A percentile compares a stretch with the other conserved stretches of the same genome.
Evolutionary conservation across 1,139 yeast species (phyloP).

Genomic region (Suhomyces panamericanus): DNA sequence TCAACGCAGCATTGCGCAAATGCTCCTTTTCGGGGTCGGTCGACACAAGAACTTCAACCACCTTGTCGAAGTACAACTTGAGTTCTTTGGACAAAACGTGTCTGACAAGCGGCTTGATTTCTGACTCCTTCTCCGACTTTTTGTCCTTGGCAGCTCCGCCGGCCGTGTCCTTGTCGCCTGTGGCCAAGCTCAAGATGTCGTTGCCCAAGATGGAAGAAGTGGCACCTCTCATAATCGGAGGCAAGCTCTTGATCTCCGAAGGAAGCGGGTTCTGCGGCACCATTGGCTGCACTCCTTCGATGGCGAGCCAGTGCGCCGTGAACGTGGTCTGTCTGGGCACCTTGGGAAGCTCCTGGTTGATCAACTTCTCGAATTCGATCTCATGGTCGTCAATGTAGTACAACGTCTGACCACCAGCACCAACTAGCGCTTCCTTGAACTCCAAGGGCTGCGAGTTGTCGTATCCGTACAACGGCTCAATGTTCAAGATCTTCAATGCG

Average conservation of each 20-base stretch:
- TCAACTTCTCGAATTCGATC: conserved; percentile 88
- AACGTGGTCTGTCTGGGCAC: conserved; percentile 91
- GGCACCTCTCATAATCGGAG: conserved; percentile 73
- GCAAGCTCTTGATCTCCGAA: conserved; percentile 64
- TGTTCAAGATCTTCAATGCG: conserved; percentile 81
- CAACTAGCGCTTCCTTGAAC: conserved; percentile 81
- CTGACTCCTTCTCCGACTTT: conserved; percentile 58
- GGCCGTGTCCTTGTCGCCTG: conserved; percentile 18
- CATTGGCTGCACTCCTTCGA: conserved; percentile 98
- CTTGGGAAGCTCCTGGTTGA: conserved; percentile 91
- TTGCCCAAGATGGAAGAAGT: conserved; percentile 50
- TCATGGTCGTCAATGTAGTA: conserved; percentile 91
- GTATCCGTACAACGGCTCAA: conserved; percentile 84
- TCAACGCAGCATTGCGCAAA: conserved; percentile 75
- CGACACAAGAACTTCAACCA: conserved; percentile 73
- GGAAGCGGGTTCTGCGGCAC: conserved; percentile 95
- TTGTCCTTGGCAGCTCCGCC: conserved; percentile 24
- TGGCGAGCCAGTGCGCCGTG: conserved; percentile 98
- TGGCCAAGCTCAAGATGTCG: conserved; percentile 37
- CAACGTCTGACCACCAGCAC: conserved; percentile 86
- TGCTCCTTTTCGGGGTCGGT: conserved; percentile 59
- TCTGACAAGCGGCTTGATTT: conserved; percentile 90
- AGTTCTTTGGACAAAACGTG: conserved; percentile 94
- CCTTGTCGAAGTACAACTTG: conserved; percentile 89
- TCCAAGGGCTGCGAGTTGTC: conserved; percentile 60